A percentile compares a stretch with the other conserved stretches of the same genome.
Conservation (phyloP, 169 alveolate species). For the Plasmodium gonderi region DNA sequence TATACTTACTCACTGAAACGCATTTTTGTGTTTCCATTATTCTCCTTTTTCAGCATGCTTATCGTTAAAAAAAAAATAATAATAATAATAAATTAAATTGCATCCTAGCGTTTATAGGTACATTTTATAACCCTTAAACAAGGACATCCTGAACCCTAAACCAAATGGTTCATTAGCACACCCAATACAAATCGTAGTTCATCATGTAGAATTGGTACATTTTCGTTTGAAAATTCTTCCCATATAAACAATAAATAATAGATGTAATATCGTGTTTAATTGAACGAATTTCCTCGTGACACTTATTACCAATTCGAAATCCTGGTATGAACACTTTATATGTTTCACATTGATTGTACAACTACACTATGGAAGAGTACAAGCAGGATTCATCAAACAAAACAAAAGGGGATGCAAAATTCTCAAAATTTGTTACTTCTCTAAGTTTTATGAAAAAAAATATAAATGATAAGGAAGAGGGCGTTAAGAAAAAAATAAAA, state of each 20-base stretch:
- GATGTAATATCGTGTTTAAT: too few relatives aligned
- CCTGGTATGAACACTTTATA: too few relatives aligned
- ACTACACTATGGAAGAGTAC: slow-evolving; percentile 31
- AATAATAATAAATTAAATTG: not conserved
- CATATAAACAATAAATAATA: too few relatives aligned
- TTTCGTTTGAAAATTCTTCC: too few relatives aligned
- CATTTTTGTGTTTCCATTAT: too few relatives aligned
- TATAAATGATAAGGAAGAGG: slow-evolving; percentile 34
- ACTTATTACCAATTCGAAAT: not conserved
- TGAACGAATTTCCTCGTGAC: too few relatives aligned
- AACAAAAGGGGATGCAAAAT: slow-evolving; percentile 40
- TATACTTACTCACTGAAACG: not conserved
- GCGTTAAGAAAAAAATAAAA: slow-evolving; percentile 53
- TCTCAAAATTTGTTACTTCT: slow-evolving; percentile 69
- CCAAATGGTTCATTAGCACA: too few relatives aligned
- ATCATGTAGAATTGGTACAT: too few relatives aligned
- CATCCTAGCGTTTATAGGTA: not conserved
- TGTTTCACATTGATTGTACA: too few relatives aligned
- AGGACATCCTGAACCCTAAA: too few relatives aligned
- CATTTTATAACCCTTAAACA: not conserved
- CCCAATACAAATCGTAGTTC: too few relatives aligned
- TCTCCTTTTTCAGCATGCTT: not conserved
- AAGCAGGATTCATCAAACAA: slow-evolving; percentile 4
- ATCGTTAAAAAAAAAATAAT: not conserved
- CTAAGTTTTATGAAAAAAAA: slow-evolving; percentile 72